These are phyloP conservation scores for Chaetomium olivaceum DNA, from an alignment of 2,329 filamentous ascomycete genomes.

Conservation along the genomic window DNA sequence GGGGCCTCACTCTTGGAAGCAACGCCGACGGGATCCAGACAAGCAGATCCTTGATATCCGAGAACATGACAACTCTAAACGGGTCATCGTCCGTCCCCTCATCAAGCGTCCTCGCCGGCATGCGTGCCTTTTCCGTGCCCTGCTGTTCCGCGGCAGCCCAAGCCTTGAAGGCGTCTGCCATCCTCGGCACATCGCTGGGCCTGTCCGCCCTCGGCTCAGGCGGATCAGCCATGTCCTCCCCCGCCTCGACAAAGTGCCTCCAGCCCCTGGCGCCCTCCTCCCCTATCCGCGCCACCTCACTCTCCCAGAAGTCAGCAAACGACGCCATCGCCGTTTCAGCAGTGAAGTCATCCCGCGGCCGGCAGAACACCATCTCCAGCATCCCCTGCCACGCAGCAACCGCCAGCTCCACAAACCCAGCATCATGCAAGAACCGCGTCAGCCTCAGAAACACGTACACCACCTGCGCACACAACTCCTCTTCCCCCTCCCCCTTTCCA, in stretches of 20 bases:
- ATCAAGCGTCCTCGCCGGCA: constrained; percentile 74
- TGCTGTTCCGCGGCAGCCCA: constrained; percentile 59
- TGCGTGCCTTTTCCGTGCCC: constrained; percentile 48
- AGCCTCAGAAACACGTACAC: constrained; percentile 73
- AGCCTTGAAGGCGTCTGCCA: constrained; percentile 50
- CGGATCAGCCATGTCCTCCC: constrained; percentile 40
- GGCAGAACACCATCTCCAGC: constrained; percentile 70
- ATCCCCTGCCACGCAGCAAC: constrained; percentile 80
- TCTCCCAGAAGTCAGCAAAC: constrained; percentile 84
- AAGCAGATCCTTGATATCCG: constrained; percentile 69
- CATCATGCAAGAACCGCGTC: constrained; percentile 72
- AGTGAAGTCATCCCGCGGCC: constrained; percentile 32
- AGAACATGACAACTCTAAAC: constrained; percentile 76
- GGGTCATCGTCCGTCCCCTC: constrained; percentile 76
- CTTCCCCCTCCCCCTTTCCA: constrained; percentile 8
- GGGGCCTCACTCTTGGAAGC: constrained; percentile 40
- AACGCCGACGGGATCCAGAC: constrained; percentile 48
- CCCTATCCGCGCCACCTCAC: constrained; percentile 75
- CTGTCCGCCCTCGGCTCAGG: constrained; percentile 42
- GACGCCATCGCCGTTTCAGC: constrained; percentile 36
- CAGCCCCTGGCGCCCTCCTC: constrained; percentile 73
- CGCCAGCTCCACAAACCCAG: constrained; percentile 76
- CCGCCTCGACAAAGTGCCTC: constrained; percentile 51
- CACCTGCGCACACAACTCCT: constrained; percentile 44
- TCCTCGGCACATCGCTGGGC: constrained; percentile 31